A percentile compares a stretch with the other conserved stretches of the same genome.
These are phyloP conservation scores for Quercus engelmannii DNA, from an alignment of 306 rosid species.

Conservation along the genomic window DNA sequence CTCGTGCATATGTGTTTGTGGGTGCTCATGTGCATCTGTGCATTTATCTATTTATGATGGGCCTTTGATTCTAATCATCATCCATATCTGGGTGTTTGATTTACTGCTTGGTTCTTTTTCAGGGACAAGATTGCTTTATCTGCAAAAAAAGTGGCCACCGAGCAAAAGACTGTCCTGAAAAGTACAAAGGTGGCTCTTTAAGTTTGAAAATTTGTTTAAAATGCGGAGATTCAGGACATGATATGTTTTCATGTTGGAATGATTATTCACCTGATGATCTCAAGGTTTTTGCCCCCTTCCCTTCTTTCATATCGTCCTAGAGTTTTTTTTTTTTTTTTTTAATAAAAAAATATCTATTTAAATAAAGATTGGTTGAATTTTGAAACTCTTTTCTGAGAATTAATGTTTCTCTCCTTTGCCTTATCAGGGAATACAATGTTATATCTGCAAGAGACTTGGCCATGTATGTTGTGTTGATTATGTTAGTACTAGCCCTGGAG, in stretches of 20 bases:
- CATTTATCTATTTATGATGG: background rate
- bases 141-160: slow-evolving; percentile 83
- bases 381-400: slow-evolving; percentile 12
- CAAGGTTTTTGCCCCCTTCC: slow-evolving; percentile 45
- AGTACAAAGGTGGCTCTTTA: slow-evolving; percentile 31
- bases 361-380: background rate
- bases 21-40: background rate
- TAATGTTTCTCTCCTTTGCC: slow-evolving; percentile 2
- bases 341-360: background rate
- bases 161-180: slow-evolving; percentile 85
- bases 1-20: background rate
- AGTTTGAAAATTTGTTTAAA: slow-evolving; percentile 56
- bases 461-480: slow-evolving; percentile 69
- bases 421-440: slow-evolving; percentile 72
- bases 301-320: background rate
- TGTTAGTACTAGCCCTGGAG: slow-evolving; percentile 29
- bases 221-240: slow-evolving; percentile 89
- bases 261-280: slow-evolving; percentile 65
- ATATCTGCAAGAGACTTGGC: slow-evolving; percentile 75
- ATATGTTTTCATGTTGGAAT: slow-evolving; percentile 71
- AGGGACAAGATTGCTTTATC: slow-evolving; percentile 71
- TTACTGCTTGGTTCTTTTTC: background rate
- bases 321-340: background rate
- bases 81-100: background rate
- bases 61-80: background rate